phyloP scores from a whole-genome alignment of 169 alveolate species.

The Plasmodium ovale region DNA sequence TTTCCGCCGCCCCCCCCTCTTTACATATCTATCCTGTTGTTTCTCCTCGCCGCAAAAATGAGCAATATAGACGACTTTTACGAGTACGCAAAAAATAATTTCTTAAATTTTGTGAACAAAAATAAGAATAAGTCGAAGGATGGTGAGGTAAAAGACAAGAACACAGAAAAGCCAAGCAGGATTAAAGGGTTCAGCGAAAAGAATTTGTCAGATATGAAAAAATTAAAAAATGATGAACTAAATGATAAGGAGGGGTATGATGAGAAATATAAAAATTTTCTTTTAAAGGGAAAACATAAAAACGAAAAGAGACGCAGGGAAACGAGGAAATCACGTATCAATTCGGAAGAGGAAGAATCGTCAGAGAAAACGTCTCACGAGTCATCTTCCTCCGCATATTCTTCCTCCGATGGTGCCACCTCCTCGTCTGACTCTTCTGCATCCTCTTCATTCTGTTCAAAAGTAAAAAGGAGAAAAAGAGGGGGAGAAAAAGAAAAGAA shows the following conservation, averaged over 20 bases:
- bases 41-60: constrained; percentile 17
- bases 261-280: constrained; percentile 47
- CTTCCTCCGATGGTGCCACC: no score
- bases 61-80: constrained; percentile 73
- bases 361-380: no score
- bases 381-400: no score
- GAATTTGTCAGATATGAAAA: constrained; percentile 31
- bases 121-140: constrained; percentile 35
- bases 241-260: constrained; percentile 64
- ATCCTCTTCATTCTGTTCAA: no score
- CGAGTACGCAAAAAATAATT: constrained; percentile 75
- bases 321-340: no score
- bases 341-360: no score
- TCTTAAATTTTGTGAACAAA: constrained; percentile 51
- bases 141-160: constrained; percentile 11
- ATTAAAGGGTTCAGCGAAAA: constrained; percentile 35
- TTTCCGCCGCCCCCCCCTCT: neutral
- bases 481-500: constrained; percentile 7
- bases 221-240: constrained; percentile 42
- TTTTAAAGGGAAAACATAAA: constrained; percentile 28
- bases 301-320: neutral
- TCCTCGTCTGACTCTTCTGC: no score
- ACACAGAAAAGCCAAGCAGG: constrained; percentile 9
- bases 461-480: no score
- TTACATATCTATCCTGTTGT: neutral